A percentile compares a stretch with the other conserved stretches of the same genome.
Conservation (phyloP, 2,329 filamentous ascomycete species). For the Lachnellula occidentalis region DNA sequence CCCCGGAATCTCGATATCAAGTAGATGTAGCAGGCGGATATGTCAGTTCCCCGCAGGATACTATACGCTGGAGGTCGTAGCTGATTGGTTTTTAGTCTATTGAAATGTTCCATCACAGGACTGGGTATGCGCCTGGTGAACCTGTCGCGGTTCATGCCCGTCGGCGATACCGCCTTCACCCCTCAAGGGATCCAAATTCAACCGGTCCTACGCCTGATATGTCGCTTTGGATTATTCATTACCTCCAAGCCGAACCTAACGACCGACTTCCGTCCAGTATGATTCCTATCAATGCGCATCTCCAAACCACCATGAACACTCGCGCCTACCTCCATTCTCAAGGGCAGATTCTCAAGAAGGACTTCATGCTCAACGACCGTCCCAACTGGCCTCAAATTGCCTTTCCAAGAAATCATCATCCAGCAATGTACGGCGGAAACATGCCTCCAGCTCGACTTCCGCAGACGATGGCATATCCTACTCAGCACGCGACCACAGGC, state of each 20-base stretch:
- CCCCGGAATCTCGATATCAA: constrained; percentile 70
- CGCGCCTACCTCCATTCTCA: constrained; percentile 63
- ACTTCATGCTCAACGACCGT: constrained; percentile 90
- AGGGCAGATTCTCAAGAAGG: constrained; percentile 79
- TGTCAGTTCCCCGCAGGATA: constrained; percentile 38
- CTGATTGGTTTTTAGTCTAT: constrained; percentile 54
- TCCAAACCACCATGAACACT: constrained; percentile 55
- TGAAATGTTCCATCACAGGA: constrained; percentile 81
- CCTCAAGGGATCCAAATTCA: constrained; percentile 63
- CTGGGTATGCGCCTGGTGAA: constrained; percentile 75
- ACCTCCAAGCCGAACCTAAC: constrained; percentile 68
- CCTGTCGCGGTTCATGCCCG: constrained; percentile 70
- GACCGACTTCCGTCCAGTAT: constrained; percentile 66
- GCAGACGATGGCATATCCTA: constrained; percentile 58
- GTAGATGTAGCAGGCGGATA: constrained; percentile 66
- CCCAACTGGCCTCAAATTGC: constrained; percentile 84
- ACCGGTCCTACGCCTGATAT: constrained; percentile 69
- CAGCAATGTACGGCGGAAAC: constrained; percentile 29
- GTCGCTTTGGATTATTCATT: constrained; percentile 87
- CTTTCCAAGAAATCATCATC: constrained; percentile 51
- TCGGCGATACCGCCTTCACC: constrained; percentile 77
- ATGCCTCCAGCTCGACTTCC: constrained; percentile 29
- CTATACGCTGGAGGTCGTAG: not conserved
- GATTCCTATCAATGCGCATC: constrained; percentile 58
- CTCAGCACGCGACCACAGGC: constrained; percentile 38